Evolutionary conservation across 148 eudicot species (phyloP).

Genomic region (Chenopodium berlandieri): DNA sequence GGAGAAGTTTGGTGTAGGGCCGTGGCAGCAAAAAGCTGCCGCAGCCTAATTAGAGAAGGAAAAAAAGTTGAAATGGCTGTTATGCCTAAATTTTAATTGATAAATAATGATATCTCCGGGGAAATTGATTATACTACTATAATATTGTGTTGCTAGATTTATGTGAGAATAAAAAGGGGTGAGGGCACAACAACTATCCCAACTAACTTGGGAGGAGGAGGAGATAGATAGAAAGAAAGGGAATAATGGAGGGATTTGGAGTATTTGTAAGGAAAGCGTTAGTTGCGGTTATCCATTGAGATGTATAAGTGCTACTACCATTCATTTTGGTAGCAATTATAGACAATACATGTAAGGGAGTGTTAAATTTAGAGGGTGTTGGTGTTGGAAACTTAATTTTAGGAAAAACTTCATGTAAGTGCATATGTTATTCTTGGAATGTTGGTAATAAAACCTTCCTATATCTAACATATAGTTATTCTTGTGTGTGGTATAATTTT

Average conservation of each 20-base stretch:
- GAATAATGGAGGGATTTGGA: conserved; percentile 20
- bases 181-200: conserved; percentile 11
- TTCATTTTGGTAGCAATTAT: not conserved
- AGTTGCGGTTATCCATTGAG: conserved; percentile 19
- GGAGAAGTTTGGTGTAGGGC: not conserved
- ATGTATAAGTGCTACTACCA: not conserved
- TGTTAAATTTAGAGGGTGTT: not conserved
- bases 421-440: not conserved
- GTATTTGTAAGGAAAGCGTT: conserved; percentile 13
- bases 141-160: not conserved
- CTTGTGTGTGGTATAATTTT: too few species aligned
- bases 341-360: not conserved
- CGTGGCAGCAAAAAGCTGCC: conserved; percentile 35
- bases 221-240: not conserved
- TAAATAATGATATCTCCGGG: not conserved
- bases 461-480: too few species aligned
- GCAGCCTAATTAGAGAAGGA: conserved; percentile 16
- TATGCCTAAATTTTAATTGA: not conserved
- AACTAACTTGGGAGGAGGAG: conserved; percentile 6
- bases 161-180: conserved; percentile 1
- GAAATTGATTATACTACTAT: conserved; percentile 12
- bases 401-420: not conserved
- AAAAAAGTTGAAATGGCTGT: not conserved
- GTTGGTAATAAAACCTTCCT: too few species aligned
- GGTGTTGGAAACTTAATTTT: conserved; percentile 1